Conservation (phyloP, 2,329 filamentous ascomycete genomes). For the Aspergillus cejpii region DNA sequence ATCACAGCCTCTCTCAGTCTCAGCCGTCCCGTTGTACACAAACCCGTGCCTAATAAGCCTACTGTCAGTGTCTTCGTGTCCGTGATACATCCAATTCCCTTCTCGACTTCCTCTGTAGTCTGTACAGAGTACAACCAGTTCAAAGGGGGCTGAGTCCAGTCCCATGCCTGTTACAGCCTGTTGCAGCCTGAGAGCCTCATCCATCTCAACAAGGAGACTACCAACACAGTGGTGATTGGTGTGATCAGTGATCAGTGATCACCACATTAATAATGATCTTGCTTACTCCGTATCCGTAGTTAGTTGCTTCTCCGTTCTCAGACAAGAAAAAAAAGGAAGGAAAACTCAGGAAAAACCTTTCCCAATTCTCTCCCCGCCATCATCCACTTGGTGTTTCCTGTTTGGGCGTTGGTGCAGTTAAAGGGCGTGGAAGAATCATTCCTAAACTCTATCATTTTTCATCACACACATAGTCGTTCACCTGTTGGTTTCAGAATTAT, state of each 20-base stretch:
- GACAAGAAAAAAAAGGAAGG: not conserved
- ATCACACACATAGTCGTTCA: no score
- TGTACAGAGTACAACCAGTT: not conserved
- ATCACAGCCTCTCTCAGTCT: not conserved
- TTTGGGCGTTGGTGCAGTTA: conserved; percentile 17
- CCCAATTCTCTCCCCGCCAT: conserved; percentile 25
- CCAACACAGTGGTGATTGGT: no score
- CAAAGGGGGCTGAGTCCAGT: not conserved
- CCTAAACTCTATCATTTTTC: not conserved
- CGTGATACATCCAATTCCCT: not conserved
- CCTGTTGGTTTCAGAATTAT: not conserved
- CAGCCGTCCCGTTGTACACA: not conserved
- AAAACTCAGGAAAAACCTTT: conserved; percentile 10
- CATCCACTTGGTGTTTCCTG: not conserved
- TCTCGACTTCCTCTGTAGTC: not conserved
- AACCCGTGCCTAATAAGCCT: not conserved
- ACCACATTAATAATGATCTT: no score
- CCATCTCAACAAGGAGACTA: not conserved
- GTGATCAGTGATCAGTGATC: no score
- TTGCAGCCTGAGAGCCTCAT: not conserved
- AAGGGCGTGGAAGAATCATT: conserved; percentile 1
- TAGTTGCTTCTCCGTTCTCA: no score
- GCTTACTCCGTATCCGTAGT: no score
- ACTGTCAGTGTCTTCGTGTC: not conserved
- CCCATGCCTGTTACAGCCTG: not conserved